Conservation (phyloP, 768 basidiomycete genomes). For the Vishniacozyma victoriae region DNA sequence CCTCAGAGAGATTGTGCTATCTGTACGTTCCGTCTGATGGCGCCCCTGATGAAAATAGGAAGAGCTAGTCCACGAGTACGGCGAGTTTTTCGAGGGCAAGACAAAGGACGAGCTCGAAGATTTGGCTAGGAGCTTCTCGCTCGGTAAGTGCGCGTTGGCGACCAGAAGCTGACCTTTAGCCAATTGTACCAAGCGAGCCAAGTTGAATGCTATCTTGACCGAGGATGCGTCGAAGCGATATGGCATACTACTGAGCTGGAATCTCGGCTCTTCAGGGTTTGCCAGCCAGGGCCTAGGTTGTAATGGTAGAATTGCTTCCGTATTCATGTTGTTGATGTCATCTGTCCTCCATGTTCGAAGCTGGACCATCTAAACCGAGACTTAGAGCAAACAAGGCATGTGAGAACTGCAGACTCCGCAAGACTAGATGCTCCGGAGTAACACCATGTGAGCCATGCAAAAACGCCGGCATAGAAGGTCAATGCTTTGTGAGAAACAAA, state of each 20-base stretch:
- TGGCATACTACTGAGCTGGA: no score
- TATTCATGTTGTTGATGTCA: no score
- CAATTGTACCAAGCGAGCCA: conserved; percentile 63
- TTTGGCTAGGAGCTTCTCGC: conserved; percentile 66
- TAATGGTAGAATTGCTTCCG: no score
- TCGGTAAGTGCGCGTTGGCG: conserved; percentile 33
- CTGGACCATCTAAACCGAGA: no score
- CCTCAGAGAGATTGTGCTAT: conserved; percentile 62
- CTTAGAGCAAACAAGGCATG: conserved; percentile 8
- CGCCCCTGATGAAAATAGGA: conserved; percentile 21
- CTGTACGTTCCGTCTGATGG: conserved; percentile 54
- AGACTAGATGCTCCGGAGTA: conserved; percentile 13
- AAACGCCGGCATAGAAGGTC: background rate
- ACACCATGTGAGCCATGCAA: conserved; percentile 11
- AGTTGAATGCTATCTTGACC: conserved; percentile 53
- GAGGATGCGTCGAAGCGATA: conserved; percentile 16
- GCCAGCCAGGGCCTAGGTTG: no score
- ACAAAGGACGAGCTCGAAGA: conserved; percentile 56
- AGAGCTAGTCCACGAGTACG: conserved; percentile 26
- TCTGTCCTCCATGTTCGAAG: no score
- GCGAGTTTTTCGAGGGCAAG: conserved; percentile 48
- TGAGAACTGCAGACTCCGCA: conserved; percentile 6
- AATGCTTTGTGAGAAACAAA: conserved; percentile 6
- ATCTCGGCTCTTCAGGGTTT: no score
- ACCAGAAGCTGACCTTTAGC: conserved; percentile 38